phyloP scores from a whole-genome alignment of 176 grass and related monocot genomes.

The Lolium rigidum region DNA sequence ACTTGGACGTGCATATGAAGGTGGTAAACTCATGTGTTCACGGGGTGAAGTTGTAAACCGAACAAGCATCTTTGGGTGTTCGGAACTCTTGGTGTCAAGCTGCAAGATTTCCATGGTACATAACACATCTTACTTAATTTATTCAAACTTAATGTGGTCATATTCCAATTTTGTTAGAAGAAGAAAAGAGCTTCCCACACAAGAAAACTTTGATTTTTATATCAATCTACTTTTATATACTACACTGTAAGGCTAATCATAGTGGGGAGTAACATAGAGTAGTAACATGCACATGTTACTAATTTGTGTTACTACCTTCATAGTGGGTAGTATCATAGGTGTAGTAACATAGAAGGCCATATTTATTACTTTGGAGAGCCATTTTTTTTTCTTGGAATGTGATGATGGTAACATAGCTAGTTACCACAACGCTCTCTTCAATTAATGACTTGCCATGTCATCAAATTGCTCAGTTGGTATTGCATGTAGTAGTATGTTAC shows the following conservation, averaged over 20 bases:
- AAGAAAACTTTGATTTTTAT: background rate
- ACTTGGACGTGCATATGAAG: constrained; percentile 18
- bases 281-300: too few relatives aligned
- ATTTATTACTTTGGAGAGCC: too few relatives aligned
- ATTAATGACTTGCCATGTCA: too few relatives aligned
- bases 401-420: too few relatives aligned
- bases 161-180: background rate
- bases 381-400: too few relatives aligned
- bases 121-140: background rate
- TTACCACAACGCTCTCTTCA: too few relatives aligned
- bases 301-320: too few relatives aligned
- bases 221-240: background rate
- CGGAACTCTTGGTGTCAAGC: constrained; percentile 24
- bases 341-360: too few relatives aligned
- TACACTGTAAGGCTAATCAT: background rate
- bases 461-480: too few relatives aligned
- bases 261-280: too few relatives aligned
- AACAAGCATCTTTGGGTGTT: constrained; percentile 8
- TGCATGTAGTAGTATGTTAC: too few relatives aligned
- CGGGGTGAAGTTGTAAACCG: background rate
- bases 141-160: background rate
- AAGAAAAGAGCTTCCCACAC: background rate
- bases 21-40: background rate
- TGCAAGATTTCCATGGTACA: background rate
- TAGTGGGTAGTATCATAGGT: too few relatives aligned